Conservation (phyloP, 441 rosid genomes). For the Erodium moschatum region DNA sequence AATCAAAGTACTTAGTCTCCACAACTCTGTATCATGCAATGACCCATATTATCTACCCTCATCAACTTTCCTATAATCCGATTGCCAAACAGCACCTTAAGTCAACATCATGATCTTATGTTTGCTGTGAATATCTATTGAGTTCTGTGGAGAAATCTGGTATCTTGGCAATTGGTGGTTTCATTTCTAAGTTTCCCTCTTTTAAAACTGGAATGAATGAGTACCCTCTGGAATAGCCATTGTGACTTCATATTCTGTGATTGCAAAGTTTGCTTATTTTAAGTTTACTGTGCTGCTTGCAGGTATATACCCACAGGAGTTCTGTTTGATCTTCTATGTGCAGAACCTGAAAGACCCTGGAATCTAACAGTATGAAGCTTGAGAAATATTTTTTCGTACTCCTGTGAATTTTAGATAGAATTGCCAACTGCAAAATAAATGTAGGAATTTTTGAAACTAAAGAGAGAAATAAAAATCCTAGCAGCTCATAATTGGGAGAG, state of each 20-base stretch:
- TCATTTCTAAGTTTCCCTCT: not conserved
- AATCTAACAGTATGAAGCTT: conserved; percentile 54
- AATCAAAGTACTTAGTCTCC: too few relatives aligned
- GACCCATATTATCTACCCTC: too few relatives aligned
- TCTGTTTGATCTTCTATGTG: conserved; percentile 78
- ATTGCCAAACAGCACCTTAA: too few relatives aligned
- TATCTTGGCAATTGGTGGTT: not conserved
- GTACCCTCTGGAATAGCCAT: not conserved
- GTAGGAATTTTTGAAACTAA: not conserved
- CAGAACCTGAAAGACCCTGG: conserved; percentile 89
- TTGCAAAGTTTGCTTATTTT: not conserved
- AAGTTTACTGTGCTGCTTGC: conserved; percentile 17
- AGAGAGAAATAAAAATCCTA: not conserved
- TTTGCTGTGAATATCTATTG: too few relatives aligned
- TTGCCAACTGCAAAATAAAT: not conserved
- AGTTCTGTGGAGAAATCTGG: not conserved
- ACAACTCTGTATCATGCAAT: too few relatives aligned
- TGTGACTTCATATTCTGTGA: not conserved
- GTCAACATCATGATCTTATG: not conserved
- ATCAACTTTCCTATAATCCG: too few relatives aligned
- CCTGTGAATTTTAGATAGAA: not conserved
- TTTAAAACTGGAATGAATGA: not conserved
- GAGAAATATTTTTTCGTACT: conserved; percentile 10
- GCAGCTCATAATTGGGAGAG: not conserved
- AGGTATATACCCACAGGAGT: conserved; percentile 90